Evolutionary conservation across 176 grass and related monocot species (phyloP), one percentile per base, ranked within the genome.

Genomic region (Cocos nucifera): DNA sequence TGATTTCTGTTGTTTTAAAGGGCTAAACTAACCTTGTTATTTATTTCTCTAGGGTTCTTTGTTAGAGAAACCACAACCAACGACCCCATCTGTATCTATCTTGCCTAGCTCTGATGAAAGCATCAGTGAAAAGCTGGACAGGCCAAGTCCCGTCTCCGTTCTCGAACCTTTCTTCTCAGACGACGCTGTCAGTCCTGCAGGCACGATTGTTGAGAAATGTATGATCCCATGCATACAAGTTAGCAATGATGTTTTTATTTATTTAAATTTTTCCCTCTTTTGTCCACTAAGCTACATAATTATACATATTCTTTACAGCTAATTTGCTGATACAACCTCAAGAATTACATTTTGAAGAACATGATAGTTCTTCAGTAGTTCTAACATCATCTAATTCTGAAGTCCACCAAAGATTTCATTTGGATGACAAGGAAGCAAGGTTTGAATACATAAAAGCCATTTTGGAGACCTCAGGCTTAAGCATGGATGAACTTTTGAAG

Each of bases 401-500:
- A 69, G 10, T 65, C 60, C 61, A 17, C 9, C 35, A 71, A 78
- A 75, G 51, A 55, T 19, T 68, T 30, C 28, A 76, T 77, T 69
- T 79, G 27, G 70, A 78, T 64, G 76, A 89, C 22, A 83, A 72
- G 32, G 19, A 76, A 63, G 66, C 73, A 58, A 76, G 73, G 63
- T 16, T 57, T 49, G 64, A 83, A 59, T 92, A 85, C 68, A 67
- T 92, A 10, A 77, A 75, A 59, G 53, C 68, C 0, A 75, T 83
- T 56, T 61, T 98, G 23, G 51, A 86, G 70, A 73, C 74, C 19
- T 98, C 93, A 20, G 70, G 78, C 58, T 62, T 86, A 35, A 53
- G 69, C 69, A 64, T 51, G 4, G 67, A 48, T 35, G 68, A 63
- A 25, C 61, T 56, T 63, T 83, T 59, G 54, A 75, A 82, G 62